Conservation (phyloP, 192 early-diverging fungal genomes). For the Umbelopsis isabellina region DNA sequence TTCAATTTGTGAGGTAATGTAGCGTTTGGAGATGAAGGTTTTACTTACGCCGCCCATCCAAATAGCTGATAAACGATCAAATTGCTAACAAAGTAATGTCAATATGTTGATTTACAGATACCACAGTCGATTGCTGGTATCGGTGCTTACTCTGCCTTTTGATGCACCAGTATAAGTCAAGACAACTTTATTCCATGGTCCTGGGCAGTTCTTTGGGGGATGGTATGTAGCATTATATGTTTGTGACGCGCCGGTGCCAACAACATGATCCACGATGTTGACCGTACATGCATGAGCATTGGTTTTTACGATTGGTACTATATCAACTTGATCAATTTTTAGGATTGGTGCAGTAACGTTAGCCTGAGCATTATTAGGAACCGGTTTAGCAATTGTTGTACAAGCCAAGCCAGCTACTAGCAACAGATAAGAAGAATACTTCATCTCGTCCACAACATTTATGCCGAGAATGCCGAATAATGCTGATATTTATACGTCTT, state of each 20-base stretch:
- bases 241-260: neutral
- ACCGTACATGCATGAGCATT: slow-evolving; percentile 9
- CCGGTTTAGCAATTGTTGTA: too few species aligned
- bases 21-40: too few species aligned
- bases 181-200: slow-evolving; percentile 25
- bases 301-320: slow-evolving; percentile 8
- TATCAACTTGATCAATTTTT: slow-evolving; percentile 8
- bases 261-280: slow-evolving; percentile 16
- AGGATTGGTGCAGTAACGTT: neutral
- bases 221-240: neutral
- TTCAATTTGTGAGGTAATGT: too few species aligned
- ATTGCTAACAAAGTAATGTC: slow-evolving; percentile 7
- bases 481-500: too few species aligned
- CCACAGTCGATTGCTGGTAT: too few species aligned
- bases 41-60: slow-evolving; percentile 33
- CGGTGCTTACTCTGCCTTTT: slow-evolving; percentile 8
- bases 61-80: slow-evolving; percentile 26
- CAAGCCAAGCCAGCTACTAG: too few species aligned
- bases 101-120: too few species aligned
- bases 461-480: too few species aligned
- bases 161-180: slow-evolving; percentile 19
- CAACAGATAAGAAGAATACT: too few species aligned
- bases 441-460: too few species aligned
- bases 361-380: too few species aligned
- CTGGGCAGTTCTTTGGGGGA: slow-evolving; percentile 9